Percentiles rank a stretch among this genome's conserved stretches.
Conservation (phyloP, 2,329 filamentous ascomycete genomes). For the Tolypocladium sp. region DNA sequence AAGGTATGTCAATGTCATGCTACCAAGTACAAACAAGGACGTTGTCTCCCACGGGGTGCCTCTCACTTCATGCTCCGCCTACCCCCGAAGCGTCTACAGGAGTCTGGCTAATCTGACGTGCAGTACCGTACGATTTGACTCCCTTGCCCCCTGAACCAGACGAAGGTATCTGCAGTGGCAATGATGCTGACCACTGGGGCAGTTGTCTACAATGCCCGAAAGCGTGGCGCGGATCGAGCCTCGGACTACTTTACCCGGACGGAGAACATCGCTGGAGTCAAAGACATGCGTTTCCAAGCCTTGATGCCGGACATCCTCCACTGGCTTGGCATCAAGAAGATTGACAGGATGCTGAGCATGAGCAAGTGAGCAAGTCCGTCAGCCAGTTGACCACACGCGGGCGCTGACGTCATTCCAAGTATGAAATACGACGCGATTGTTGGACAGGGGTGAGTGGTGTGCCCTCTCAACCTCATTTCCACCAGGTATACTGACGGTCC, state of each 20-base stretch:
- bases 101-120: slow-evolving; percentile 17
- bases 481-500: background rate
- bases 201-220: slow-evolving; percentile 70
- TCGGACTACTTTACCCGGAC: slow-evolving; percentile 94
- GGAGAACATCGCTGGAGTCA: slow-evolving; percentile 96
- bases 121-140: slow-evolving; percentile 34
- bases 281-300: slow-evolving; percentile 95
- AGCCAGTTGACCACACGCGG: background rate
- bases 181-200: background rate
- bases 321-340: slow-evolving; percentile 97
- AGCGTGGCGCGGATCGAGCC: slow-evolving; percentile 69
- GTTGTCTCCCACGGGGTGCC: background rate
- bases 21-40: background rate
- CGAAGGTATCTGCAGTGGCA: background rate
- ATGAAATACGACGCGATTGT: slow-evolving; percentile 92
- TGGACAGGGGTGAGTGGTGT: slow-evolving; percentile 51
- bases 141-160: background rate
- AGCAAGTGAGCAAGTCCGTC: slow-evolving; percentile 60
- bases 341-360: slow-evolving; percentile 98
- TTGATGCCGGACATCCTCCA: slow-evolving; percentile 97
- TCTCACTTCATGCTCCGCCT: background rate
- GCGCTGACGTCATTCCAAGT: slow-evolving; percentile 34
- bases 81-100: too few relatives aligned
- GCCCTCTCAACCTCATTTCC: background rate
- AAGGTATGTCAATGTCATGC: slow-evolving; percentile 56